These are phyloP conservation scores for Spathaspora sp. DNA, from an alignment of 1,139 yeast species.

Conservation along the genomic window DNA sequence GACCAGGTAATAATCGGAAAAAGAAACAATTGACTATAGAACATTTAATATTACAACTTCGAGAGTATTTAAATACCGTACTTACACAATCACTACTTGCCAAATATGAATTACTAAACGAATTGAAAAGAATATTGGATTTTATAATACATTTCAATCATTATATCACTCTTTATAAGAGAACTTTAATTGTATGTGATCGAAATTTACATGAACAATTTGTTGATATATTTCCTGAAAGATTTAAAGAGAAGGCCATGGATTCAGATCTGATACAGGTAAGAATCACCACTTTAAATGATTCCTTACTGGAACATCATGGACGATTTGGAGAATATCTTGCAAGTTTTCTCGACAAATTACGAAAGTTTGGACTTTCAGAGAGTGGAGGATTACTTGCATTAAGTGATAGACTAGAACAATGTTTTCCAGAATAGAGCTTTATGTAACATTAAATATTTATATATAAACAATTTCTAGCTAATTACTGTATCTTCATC, in stretches of 20 bases:
- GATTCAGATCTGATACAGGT: conserved; percentile 37
- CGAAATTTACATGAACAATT: conserved; percentile 42
- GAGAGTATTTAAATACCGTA: conserved; percentile 61
- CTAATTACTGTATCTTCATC: conserved; percentile 21
- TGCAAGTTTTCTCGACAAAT: conserved; percentile 52
- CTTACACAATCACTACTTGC: conserved; percentile 70
- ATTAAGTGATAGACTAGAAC: conserved; percentile 54
- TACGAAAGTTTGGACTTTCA: conserved; percentile 59
- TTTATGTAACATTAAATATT: conserved; percentile 8
- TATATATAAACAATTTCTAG: conserved; percentile 7
- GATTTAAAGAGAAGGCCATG: conserved; percentile 37
- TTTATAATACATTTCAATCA: conserved; percentile 55
- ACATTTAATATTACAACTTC: conserved; percentile 48
- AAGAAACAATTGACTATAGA: conserved; percentile 42
- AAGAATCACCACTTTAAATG: conserved; percentile 47
- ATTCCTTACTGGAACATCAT: conserved; percentile 51
- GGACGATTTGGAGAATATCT: conserved; percentile 56
- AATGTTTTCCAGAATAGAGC: conserved; percentile 26
- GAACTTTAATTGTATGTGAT: conserved; percentile 54
- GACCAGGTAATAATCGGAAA: conserved; percentile 1
- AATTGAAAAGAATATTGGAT: conserved; percentile 46
- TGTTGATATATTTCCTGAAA: conserved; percentile 38
- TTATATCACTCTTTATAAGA: conserved; percentile 54
- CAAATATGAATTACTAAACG: conserved; percentile 52
- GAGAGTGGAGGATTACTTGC: conserved; percentile 59